A percentile compares a stretch with the other conserved stretches of the same genome.
phyloP scores from a whole-genome alignment of 148 eudicot genomes.

The Vaccinium vitisidaea region DNA sequence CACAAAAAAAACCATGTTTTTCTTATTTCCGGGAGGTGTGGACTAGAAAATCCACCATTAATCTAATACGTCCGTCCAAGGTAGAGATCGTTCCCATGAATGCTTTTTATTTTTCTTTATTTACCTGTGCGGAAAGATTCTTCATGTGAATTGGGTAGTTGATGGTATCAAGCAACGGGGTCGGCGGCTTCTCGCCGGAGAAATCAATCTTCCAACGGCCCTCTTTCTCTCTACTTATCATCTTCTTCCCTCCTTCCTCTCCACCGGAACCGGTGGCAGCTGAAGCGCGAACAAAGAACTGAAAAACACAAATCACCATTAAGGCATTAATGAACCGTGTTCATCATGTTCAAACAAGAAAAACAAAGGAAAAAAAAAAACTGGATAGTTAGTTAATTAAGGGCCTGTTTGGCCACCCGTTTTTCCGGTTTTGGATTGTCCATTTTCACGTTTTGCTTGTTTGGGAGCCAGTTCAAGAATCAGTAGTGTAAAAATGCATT shows the following conservation, averaged over 20 bases:
- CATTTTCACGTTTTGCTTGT: too few relatives aligned
- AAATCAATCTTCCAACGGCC: slow-evolving; percentile 52
- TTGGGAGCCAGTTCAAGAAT: too few relatives aligned
- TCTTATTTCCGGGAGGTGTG: too few relatives aligned
- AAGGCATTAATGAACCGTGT: neutral
- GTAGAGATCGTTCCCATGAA: neutral
- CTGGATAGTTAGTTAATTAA: neutral
- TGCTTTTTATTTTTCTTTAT: neutral
- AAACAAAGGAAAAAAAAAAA: too few relatives aligned
- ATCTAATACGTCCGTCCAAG: too few relatives aligned
- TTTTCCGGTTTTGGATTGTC: too few relatives aligned
- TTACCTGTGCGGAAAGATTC: slow-evolving; percentile 48
- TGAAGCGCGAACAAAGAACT: slow-evolving; percentile 42
- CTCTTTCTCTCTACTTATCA: slow-evolving; percentile 33
- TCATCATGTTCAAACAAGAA: neutral
- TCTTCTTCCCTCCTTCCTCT: slow-evolving; percentile 26
- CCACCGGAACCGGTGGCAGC: slow-evolving; percentile 26
- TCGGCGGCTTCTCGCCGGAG: slow-evolving; percentile 55
- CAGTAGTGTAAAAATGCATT: too few relatives aligned
- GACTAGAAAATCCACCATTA: too few relatives aligned
- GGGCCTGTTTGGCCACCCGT: too few relatives aligned
- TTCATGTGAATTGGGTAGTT: slow-evolving; percentile 64
- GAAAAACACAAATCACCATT: slow-evolving; percentile 10
- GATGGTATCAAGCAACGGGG: slow-evolving; percentile 70
- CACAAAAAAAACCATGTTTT: too few relatives aligned